Evolutionary conservation across 106 monocot genomes (phyloP).

Genomic region (Dactylorhiza incarnata): DNA sequence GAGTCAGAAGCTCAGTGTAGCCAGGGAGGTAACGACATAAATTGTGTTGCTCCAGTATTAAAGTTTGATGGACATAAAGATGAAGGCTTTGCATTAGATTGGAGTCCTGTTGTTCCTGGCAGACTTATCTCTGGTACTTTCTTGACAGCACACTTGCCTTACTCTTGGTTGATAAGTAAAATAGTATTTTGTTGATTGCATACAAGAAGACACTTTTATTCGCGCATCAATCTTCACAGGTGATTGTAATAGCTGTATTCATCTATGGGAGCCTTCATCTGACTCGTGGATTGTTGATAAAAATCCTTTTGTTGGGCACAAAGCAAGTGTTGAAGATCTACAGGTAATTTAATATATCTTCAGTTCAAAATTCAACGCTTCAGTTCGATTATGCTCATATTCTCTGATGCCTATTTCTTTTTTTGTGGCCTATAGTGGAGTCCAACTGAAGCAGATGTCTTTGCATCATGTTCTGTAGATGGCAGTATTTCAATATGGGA

Average conservation of each 20-base stretch:
- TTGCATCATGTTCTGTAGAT: conserved; percentile 96
- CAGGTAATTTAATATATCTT: conserved; percentile 23
- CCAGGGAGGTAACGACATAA: conserved; percentile 39
- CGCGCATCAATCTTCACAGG: conserved; percentile 31
- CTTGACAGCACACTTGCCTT: background rate
- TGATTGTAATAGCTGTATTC: conserved; percentile 74
- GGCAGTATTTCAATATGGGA: conserved; percentile 86
- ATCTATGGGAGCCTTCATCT: conserved; percentile 85
- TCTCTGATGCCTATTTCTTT: background rate
- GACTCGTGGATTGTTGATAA: conserved; percentile 78
- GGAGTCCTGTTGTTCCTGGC: conserved; percentile 91
- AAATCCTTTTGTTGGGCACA: conserved; percentile 80
- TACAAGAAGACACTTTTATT: background rate
- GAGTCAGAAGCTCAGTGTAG: conserved; percentile 54
- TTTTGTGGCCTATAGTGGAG: conserved; percentile 57
- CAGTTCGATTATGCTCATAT: background rate
- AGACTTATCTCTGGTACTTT: conserved; percentile 80
- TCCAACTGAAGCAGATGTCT: conserved; percentile 91
- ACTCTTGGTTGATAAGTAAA: background rate
- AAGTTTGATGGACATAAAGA: conserved; percentile 71
- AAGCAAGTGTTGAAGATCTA: conserved; percentile 91
- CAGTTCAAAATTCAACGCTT: background rate
- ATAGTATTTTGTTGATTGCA: conserved; percentile 5
- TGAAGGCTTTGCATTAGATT: conserved; percentile 95
- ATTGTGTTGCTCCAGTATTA: conserved; percentile 44